Evolutionary conservation across 23 red algal species (phyloP), one percentile per base, ranked within the genome.

Genomic region (Chondrus crispus): DNA sequence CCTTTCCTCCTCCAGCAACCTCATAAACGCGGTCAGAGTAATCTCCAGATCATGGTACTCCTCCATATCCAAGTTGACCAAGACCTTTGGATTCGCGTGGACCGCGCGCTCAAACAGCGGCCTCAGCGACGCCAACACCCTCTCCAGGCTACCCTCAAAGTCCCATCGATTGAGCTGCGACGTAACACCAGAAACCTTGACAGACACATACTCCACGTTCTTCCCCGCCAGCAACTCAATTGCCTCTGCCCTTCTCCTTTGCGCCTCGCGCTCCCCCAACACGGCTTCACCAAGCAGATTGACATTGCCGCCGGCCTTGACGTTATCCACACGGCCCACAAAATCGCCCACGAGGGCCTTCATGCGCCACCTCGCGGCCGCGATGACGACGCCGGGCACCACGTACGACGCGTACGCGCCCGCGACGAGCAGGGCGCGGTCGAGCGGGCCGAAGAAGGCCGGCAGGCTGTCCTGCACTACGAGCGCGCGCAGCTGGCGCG

Each of bases 21-120:
- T 70, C 12, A 71, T 81, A 46, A 91, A 91, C 38, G 88, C 88
- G 13, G 51, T 63, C 5, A 82, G 48, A 13, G 88, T 82, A 13
- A 91, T 35, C 32, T 81, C 74, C 24, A 91, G 63, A 82, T 91
- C 88, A 1, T 76, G 74, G 69, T 91, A 91, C 35, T 81, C 88
- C 74, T 91, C 88, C 88, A 91, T 91, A 51, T 91, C 88, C 12
- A 91, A 55, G 82, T 91, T 91, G 4, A 91, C 72, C 26, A 91
- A 82, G 20, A 82, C 76, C 29, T 81, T 50, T 11, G 66, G 66
- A 10, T 75, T 75, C 32, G 38, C 54, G 2, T 82, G 44, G 20
- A 24, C 46, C 30, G 88, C 74, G 26, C 68, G 11, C 12, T 82
- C 62, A 20, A 91, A 91, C 41, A 91, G 30, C 50, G 39, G 73